Base-by-base conservation (phyloP, 2,329 filamentous ascomycete genomes). In the Nemania abortiva region DNA sequence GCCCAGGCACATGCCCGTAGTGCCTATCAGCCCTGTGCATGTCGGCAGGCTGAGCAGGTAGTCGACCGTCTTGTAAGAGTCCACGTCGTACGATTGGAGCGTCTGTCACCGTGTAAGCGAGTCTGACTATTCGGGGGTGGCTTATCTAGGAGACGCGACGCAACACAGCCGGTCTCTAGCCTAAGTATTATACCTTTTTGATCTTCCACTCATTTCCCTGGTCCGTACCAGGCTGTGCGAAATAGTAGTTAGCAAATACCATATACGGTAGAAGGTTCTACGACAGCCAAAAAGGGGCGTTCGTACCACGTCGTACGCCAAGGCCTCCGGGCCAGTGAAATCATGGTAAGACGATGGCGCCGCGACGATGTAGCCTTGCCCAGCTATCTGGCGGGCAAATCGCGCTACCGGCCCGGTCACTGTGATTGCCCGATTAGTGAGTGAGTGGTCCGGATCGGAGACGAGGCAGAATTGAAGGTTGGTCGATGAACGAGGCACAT, bases 261-360 rank as follows among this genome's bases (percentile, higher is more conserved):
- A 22, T 18, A 31, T n/a, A 56, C n/a, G 47, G 31, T 18, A 56
- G 39, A 13, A 56, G 31, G 18, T 37, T 4, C 31, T 37, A 34
- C 10, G 24, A 3, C 11, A n/a, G 6, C 11, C 39, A 34, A 24
- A 27, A 20, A 49, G 20, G 52, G 39, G 9, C 37, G n/a, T n/a
- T 34, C 65, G 20, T 68, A 70, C 68, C 0, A 86, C 93, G 78
- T 98, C 93, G 80, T 98, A 98, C 58, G 92, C 88, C 49, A 98
- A 85, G 11, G 95, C 85, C 76, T 95, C 93, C 0, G 94, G 93
- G 4, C 92, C 92, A 1, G 90, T 93, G 82, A 98, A 98, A 81
- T 98, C 95, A 79, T 98, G 95, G 82, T 97, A 98, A 37, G 91
- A 95, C 42, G 92, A 96, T 0, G 94, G 94, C 0, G 94, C 94